Percentiles rank a stretch among this genome's conserved stretches.
Evolutionary conservation across 306 rosid species (phyloP).

Genomic region (Senna siamea): DNA sequence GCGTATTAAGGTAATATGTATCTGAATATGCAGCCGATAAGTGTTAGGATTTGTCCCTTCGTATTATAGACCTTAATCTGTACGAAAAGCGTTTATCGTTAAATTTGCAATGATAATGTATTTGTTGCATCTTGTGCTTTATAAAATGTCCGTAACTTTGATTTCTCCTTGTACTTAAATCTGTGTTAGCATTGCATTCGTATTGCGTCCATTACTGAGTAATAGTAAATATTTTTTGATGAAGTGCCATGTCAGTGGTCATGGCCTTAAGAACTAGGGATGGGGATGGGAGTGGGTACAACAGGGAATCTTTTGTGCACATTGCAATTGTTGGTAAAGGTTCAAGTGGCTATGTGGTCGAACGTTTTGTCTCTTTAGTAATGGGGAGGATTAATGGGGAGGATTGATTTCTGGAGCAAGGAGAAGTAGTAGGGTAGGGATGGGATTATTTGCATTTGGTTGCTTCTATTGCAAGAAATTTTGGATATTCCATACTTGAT

Average conservation of each 20-base stretch:
- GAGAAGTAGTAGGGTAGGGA: conserved; percentile 8
- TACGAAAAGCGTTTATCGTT: no score
- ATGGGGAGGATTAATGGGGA: conserved; percentile 7
- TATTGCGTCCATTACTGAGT: no score
- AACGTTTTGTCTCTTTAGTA: conserved; percentile 2
- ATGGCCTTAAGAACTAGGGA: not conserved
- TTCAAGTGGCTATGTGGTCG: not conserved
- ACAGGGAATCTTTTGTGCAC: not conserved
- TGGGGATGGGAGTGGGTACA: conserved; percentile 1
- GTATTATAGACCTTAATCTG: no score
- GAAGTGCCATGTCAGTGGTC: not conserved
- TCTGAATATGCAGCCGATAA: no score
- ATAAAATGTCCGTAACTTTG: no score
- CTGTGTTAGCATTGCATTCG: no score
- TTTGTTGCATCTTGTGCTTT: no score
- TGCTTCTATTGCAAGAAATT: not conserved
- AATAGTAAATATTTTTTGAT: no score
- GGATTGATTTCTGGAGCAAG: conserved; percentile 7
- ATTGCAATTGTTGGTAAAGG: not conserved
- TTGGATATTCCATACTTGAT: not conserved
- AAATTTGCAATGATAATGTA: no score
- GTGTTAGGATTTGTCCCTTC: no score
- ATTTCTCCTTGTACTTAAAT: no score
- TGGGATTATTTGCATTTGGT: not conserved
- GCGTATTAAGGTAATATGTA: no score